Base-by-base conservation (phyloP, 139 green algal genomes). In the Asterochloris erici region DNA sequence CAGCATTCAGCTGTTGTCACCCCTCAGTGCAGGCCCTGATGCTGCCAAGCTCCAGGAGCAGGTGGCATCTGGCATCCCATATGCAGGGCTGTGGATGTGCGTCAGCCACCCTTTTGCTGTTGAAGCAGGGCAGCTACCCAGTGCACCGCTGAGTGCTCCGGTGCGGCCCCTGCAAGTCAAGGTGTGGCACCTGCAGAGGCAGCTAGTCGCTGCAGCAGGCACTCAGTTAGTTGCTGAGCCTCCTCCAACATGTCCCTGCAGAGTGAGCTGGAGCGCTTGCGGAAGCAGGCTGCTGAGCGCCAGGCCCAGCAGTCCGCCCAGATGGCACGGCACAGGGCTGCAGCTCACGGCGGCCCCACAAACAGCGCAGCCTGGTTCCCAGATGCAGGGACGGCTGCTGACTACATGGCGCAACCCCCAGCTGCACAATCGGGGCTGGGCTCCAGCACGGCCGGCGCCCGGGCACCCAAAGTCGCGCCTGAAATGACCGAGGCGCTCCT, bases 181-280 rank as follows among this genome's bases (percentile, higher is more conserved):
- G 17, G 83, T n/a, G 63, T n/a, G 38, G 29, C 17, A 12, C 24
- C 24, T 62, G 66, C 17, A 64, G 16, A 14, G 12, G 60, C 12
- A 38, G 47, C 19, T 38, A 28, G 47, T 28, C 21, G 47, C 19
- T 77, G 71, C 16, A 66, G 68, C 14, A 76, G 82, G 21, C 69
- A 70, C 17, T 77, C 24, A 38, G 17, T 12, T 61, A 16, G 17
- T 12, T 61, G 9, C 77, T 71, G 14, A 38, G 47, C 16, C 29
- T 13, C 66, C 14, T 62, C 14, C 62, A 66, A 0, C 19, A 27
- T n/a, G 14, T 28, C 21, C 28, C 28, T 88, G 62, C 82, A 88
- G 71, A 81, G 73, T 2, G 91, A 96, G 85, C 87, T 96, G 63
- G 91, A 94, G 70, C 83, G 87, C 12, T 81, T 96, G 83, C 84